Percentiles rank a stretch among this genome's conserved stretches.
Evolutionary conservation across 148 eudicot genomes (phyloP).

Genomic region (Suaeda aralocaspica): DNA sequence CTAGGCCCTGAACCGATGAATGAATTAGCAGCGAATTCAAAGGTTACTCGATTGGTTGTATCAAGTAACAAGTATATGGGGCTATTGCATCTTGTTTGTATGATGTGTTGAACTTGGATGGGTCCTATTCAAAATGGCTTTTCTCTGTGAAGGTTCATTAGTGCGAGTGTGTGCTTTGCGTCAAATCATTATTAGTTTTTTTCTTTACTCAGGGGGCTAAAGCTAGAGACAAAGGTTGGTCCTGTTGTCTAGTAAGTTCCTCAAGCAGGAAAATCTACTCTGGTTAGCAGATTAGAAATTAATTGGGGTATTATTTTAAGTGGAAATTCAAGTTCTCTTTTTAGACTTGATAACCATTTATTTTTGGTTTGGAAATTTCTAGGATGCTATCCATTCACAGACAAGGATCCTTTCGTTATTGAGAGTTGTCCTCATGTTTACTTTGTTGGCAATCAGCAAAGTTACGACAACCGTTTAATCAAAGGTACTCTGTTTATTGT

Average conservation of each 20-base stretch:
- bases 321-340: background rate
- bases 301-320: background rate
- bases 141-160: background rate
- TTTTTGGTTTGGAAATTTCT: slow-evolving; percentile 19
- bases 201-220: background rate
- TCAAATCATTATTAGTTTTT: background rate
- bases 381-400: slow-evolving; percentile 97
- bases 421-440: slow-evolving; percentile 96
- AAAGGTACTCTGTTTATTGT: slow-evolving; percentile 39
- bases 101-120: background rate
- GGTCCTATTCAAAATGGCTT: background rate
- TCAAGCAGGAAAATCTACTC: background rate
- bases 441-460: slow-evolving; percentile 75
- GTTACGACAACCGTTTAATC: slow-evolving; percentile 50
- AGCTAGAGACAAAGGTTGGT: background rate
- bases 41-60: background rate
- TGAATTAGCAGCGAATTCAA: too few species aligned
- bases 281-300: background rate
- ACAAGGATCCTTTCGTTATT: slow-evolving; percentile 85
- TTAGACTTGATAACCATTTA: background rate
- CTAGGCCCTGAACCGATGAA: too few species aligned
- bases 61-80: background rate
- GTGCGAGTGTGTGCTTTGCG: background rate
- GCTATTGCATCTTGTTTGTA: background rate
- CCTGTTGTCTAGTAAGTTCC: background rate